Conservation (phyloP, 306 rosid species). For the Ziziphus jujuba region DNA sequence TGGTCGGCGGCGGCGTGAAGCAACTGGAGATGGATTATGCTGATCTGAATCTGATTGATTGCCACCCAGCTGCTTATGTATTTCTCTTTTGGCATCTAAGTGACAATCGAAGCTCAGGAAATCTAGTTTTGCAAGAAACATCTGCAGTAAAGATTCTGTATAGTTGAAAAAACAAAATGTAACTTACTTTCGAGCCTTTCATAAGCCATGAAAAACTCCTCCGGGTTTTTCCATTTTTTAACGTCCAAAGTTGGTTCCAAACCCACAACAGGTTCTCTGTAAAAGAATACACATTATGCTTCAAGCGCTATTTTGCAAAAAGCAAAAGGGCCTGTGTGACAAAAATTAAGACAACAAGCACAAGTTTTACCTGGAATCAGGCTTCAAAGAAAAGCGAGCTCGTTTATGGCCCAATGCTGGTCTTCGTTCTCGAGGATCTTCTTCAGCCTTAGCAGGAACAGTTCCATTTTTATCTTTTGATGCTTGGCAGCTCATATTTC, state of each 20-base stretch:
- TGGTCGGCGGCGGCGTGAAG: slow-evolving; percentile 57
- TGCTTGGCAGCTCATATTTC: slow-evolving; percentile 11
- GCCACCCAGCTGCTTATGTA: slow-evolving; percentile 58
- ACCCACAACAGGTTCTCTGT: slow-evolving; percentile 38
- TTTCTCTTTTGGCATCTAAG: slow-evolving; percentile 75
- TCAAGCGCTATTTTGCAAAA: not conserved
- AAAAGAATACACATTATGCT: not conserved
- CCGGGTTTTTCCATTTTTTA: slow-evolving; percentile 56
- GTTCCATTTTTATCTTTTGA: slow-evolving; percentile 19
- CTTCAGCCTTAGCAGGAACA: slow-evolving; percentile 32
- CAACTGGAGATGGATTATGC: slow-evolving; percentile 35
- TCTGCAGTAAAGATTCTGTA: slow-evolving; percentile 8
- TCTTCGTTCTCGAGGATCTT: slow-evolving; percentile 57
- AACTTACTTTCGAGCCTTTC: slow-evolving; percentile 71
- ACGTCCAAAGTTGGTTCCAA: slow-evolving; percentile 51
- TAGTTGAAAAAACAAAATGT: not conserved
- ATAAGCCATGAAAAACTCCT: slow-evolving; percentile 57
- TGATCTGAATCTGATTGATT: slow-evolving; percentile 37
- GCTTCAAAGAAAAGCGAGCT: slow-evolving; percentile 61
- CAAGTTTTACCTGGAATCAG: slow-evolving; percentile 45
- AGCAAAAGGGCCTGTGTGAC: not conserved
- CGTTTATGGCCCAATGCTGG: slow-evolving; percentile 72
- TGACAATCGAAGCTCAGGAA: slow-evolving; percentile 28
- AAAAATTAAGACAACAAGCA: not conserved
- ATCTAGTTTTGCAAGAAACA: not conserved